Conservation (phyloP, 495 filamentous ascomycete species). For the Neurospora sp. region DNA sequence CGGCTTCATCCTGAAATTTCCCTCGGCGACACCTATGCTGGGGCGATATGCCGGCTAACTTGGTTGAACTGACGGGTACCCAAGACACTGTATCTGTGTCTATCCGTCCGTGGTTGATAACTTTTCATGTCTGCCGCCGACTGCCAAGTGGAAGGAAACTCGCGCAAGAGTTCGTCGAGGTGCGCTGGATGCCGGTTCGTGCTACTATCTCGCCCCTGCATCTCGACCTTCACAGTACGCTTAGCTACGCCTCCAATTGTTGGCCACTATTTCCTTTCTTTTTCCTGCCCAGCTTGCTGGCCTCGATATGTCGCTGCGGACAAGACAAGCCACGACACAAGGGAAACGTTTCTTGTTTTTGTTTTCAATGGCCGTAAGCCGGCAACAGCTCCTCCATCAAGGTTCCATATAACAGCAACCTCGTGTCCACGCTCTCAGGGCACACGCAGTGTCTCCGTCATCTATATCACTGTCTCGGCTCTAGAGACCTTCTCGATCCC, state of each 20-base stretch:
- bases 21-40: background rate
- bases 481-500: background rate
- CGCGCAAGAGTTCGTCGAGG: background rate
- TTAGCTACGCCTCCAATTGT: background rate
- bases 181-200: background rate
- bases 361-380: background rate
- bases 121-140: background rate
- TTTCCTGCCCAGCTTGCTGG: background rate
- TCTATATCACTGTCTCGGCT: conserved; percentile 11
- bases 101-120: background rate
- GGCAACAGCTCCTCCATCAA: background rate
- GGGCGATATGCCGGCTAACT: background rate
- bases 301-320: background rate
- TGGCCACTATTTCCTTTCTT: background rate
- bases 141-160: background rate
- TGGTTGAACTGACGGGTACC: background rate
- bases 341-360: background rate
- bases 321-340: background rate
- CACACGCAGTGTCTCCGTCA: conserved; percentile 9
- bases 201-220: background rate
- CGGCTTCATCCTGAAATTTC: background rate
- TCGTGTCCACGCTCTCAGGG: background rate
- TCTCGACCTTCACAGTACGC: background rate
- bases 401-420: background rate
- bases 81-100: background rate